Evolutionary conservation across 805 yeast species (phyloP), one percentile per base, ranked within the genome.

Genomic region (Grigorovia transvaalensis): DNA sequence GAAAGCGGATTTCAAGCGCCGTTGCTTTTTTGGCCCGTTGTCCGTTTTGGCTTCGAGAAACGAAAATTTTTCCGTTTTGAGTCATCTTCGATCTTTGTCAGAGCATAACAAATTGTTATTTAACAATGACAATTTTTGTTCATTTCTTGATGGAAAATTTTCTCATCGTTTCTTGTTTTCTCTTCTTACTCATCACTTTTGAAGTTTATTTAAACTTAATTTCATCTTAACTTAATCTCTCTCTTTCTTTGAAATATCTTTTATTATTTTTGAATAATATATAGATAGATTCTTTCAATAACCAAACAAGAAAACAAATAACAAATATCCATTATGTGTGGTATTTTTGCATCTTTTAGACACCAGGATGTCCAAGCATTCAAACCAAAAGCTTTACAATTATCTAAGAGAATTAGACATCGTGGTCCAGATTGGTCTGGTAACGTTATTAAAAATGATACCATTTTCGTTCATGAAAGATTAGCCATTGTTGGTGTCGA

Each of bases 371-470:
- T 86, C 54, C 83, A 84, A 61, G 73, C 75, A 51, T 93, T 86
- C 78, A 91, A 90, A 72, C 79, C 83, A 56, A 83, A 83, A 67
- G 98, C 98, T 46, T 77, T 93, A 56, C 95, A 88, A 69, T 78
- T 88, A 68, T 79, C 98, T 56, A 91, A 88, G 72, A 81, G 90
- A 73, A 85, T 91, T 69, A 84, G 99, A 75, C 99, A 93, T 73
- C 84, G 99, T 73, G 99, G 99, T 65, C 99, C 99, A 60, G 99
- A 93, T 73, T 93, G 99, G 99, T 79, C 89, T 42, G 99, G 99
- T 65, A 89, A 88, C 81, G 69, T 78, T 58, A 73, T 79, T 58
- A 81, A 82, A 67, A 87, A 87, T 82, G 69, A 75, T 58, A 88
- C 97, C 47, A 83, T 93, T 59, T 72, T 93, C 59, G 83, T 86